Evolutionary conservation across 2,329 filamentous ascomycete species (phyloP).

Genomic region (Trichophyton simii): DNA sequence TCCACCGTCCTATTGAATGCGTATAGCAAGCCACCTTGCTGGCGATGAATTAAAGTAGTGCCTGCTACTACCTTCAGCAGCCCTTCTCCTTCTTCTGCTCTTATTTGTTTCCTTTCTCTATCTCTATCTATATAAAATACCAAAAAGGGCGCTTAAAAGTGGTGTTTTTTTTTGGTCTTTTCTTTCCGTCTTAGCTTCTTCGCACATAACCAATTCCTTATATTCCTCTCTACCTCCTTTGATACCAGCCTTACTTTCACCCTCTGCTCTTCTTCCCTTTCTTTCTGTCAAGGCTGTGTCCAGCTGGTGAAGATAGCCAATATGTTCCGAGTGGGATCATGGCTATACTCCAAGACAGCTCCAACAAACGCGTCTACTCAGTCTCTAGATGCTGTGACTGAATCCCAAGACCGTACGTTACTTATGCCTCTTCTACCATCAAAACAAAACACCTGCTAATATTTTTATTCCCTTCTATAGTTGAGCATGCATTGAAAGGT

Average conservation of each 20-base stretch:
- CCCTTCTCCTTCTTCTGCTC: too few relatives aligned
- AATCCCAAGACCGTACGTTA: slow-evolving; percentile 39
- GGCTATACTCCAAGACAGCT: slow-evolving; percentile 34
- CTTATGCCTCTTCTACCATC: not conserved
- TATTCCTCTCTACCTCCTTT: not conserved
- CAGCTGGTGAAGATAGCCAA: not conserved
- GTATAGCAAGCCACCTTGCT: not conserved
- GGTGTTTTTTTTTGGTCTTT: not conserved
- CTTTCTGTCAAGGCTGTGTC: not conserved
- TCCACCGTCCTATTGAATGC: not conserved
- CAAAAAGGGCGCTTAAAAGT: too few relatives aligned
- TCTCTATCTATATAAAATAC: too few relatives aligned
- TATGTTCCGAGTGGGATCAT: slow-evolving; percentile 34
- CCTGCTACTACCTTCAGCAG: not conserved
- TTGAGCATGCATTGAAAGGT: slow-evolving; percentile 35
- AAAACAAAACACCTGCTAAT: slow-evolving; percentile 15
- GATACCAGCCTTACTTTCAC: not conserved
- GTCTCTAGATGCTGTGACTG: slow-evolving; percentile 45
- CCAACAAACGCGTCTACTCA: slow-evolving; percentile 35
- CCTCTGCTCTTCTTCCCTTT: not conserved
- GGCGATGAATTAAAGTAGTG: not conserved
- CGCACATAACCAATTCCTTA: not conserved
- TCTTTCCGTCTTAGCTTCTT: not conserved
- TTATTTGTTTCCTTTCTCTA: too few relatives aligned
- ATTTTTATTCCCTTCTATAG: slow-evolving; percentile 14